These are phyloP conservation scores for Penicillium psychrosexuale DNA, from an alignment of 2,329 filamentous ascomycete genomes.

Conservation along the genomic window DNA sequence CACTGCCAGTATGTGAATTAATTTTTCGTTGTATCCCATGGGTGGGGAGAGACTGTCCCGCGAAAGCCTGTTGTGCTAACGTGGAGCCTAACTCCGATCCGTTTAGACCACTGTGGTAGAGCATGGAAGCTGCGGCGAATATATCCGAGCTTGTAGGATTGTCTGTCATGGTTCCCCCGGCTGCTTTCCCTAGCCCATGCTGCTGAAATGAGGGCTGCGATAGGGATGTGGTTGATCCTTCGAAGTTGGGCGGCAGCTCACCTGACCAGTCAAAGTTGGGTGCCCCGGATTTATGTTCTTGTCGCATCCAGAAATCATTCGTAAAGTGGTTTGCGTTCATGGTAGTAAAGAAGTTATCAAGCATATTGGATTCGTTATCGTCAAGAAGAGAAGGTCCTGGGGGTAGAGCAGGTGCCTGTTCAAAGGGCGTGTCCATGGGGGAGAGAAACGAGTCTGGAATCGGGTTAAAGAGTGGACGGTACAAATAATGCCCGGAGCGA, in stretches of 20 bases:
- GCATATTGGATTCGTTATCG: constrained; percentile 54
- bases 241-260: constrained; percentile 62
- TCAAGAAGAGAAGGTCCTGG: constrained; percentile 64
- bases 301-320: constrained; percentile 39
- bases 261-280: constrained; percentile 39
- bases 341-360: constrained; percentile 50
- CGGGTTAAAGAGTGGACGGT: background rate
- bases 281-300: constrained; percentile 29
- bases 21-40: constrained; percentile 19
- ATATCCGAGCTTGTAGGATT: constrained; percentile 48
- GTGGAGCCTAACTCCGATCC: constrained; percentile 30
- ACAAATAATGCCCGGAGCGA: constrained; percentile 17
- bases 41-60: constrained; percentile 21
- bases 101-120: constrained; percentile 38
- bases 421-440: constrained; percentile 36
- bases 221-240: constrained; percentile 64
- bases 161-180: constrained; percentile 23
- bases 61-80: constrained; percentile 31
- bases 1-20: constrained; percentile 19
- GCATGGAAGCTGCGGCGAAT: constrained; percentile 55
- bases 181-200: constrained; percentile 26
- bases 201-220: constrained; percentile 50
- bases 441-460: constrained; percentile 34
- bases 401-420: constrained; percentile 59
- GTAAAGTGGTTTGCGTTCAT: constrained; percentile 40